phyloP scores from a whole-genome alignment of 192 early-diverging fungal genomes.

The Podila epicladia region DNA sequence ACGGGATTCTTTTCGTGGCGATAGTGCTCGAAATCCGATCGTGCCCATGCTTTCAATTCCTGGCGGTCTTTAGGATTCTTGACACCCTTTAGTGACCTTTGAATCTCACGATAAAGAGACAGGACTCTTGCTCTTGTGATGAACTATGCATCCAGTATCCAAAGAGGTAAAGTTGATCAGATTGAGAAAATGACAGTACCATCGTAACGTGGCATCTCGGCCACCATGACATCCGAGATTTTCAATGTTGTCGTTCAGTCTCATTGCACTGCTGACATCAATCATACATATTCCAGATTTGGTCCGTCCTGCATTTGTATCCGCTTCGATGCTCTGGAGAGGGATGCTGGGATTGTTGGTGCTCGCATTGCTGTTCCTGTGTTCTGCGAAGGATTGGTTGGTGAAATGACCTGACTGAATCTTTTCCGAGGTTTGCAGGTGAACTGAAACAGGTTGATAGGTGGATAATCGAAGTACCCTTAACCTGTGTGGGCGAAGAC shows the following conservation, averaged over 20 bases:
- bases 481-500: too few species aligned
- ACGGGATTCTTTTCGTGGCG: slow-evolving; percentile 43
- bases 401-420: too few species aligned
- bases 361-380: slow-evolving; percentile 2
- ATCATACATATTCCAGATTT: slow-evolving; percentile 38
- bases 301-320: slow-evolving; percentile 35
- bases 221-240: too few species aligned
- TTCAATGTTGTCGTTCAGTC: too few species aligned
- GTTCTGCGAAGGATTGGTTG: too few species aligned
- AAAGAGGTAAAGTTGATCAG: too few species aligned
- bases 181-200: too few species aligned
- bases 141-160: slow-evolving; percentile 14
- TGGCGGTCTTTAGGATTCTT: slow-evolving; percentile 40
- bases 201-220: too few species aligned
- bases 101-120: slow-evolving; percentile 46
- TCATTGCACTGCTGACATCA: background rate
- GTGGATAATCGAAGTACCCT: too few species aligned
- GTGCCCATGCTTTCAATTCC: slow-evolving; percentile 42
- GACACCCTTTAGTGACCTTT: slow-evolving; percentile 27
- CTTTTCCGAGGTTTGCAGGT: too few species aligned
- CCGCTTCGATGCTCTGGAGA: slow-evolving; percentile 22
- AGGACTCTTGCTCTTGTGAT: slow-evolving; percentile 41
- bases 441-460: too few species aligned
- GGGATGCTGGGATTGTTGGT: slow-evolving; percentile 37
- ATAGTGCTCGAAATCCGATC: slow-evolving; percentile 48